Conservation (phyloP, 1,284 basidiomycete genomes). For the Ceratobasidium sp. region DNA sequence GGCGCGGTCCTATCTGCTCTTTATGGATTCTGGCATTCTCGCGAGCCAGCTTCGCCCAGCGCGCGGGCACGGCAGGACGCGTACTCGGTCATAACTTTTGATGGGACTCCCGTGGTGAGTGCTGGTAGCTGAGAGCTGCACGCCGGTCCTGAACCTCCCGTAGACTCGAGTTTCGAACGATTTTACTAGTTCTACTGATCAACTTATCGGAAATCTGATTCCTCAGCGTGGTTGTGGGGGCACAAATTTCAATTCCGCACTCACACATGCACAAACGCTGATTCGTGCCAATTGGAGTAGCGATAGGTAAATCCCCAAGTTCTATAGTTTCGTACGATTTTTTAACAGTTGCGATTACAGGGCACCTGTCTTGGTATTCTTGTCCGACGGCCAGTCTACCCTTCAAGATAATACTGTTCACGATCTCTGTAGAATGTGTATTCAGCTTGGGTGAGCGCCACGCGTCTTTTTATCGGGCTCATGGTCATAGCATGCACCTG, state of each 20-base stretch:
- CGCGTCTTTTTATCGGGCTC: neutral
- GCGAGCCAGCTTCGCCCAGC: slow-evolving; percentile 56
- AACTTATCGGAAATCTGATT: slow-evolving; percentile 60
- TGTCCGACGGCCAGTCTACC: slow-evolving; percentile 67
- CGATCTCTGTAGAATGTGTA: slow-evolving; percentile 60
- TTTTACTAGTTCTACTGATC: slow-evolving; percentile 61
- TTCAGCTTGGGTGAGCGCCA: slow-evolving; percentile 61
- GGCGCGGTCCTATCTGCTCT: slow-evolving; percentile 69
- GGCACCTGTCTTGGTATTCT: slow-evolving; percentile 69
- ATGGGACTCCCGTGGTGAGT: slow-evolving; percentile 52
- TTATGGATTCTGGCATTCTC: slow-evolving; percentile 66
- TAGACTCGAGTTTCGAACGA: slow-evolving; percentile 58
- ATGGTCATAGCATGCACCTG: neutral
- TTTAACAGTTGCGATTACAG: slow-evolving; percentile 53
- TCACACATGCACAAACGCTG: slow-evolving; percentile 56
- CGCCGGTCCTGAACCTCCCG: neutral
- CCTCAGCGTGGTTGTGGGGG: slow-evolving; percentile 55
- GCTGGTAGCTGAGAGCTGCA: neutral
- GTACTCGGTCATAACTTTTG: slow-evolving; percentile 68
- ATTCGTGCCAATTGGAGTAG: slow-evolving; percentile 67
- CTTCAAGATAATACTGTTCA: slow-evolving; percentile 60
- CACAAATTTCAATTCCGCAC: slow-evolving; percentile 63
- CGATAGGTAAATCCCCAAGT: slow-evolving; percentile 60
- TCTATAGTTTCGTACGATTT: neutral
- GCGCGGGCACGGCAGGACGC: slow-evolving; percentile 60